phyloP scores from a whole-genome alignment of 2,329 filamentous ascomycete species.

The Arthrobotrys iridis region DNA sequence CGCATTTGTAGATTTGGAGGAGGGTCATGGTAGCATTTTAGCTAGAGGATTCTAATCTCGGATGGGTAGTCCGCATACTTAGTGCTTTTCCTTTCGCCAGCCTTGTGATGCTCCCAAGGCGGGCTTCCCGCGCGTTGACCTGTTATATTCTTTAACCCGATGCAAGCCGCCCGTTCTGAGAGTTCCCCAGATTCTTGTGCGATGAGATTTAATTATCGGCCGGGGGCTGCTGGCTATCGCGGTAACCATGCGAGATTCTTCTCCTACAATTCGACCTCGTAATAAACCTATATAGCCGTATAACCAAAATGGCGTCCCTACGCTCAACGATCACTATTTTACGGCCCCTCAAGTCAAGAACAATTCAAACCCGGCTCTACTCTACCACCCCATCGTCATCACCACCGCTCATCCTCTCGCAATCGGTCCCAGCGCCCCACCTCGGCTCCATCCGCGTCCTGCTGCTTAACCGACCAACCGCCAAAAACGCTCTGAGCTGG shows the following conservation, averaged over 20 bases:
- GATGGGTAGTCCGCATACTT: too few relatives aligned
- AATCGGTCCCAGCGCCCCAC: constrained; percentile 74
- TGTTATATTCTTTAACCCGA: constrained; percentile 16
- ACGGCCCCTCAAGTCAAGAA: neutral
- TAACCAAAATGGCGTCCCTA: constrained; percentile 30
- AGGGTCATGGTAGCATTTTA: too few relatives aligned
- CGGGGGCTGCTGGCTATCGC: too few relatives aligned
- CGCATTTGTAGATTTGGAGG: too few relatives aligned
- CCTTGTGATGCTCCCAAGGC: too few relatives aligned
- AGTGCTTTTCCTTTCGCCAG: too few relatives aligned
- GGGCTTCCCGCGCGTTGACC: too few relatives aligned
- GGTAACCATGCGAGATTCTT: neutral
- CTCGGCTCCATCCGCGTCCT: constrained; percentile 87
- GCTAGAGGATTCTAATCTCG: too few relatives aligned
- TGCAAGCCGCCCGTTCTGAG: constrained; percentile 7
- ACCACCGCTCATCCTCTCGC: constrained; percentile 35
- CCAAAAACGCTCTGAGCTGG: constrained; percentile 89
- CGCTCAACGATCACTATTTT: neutral
- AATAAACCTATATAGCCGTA: neutral
- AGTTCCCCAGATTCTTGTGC: constrained; percentile 15
- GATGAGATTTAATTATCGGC: neutral
- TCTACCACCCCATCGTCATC: constrained; percentile 12
- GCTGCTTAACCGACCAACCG: constrained; percentile 82
- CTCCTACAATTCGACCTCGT: neutral
- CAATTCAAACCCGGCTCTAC: constrained; percentile 20